Conservation (phyloP, 2,329 filamentous ascomycete species). For the Pseudogymnoascus verrucosus region DNA sequence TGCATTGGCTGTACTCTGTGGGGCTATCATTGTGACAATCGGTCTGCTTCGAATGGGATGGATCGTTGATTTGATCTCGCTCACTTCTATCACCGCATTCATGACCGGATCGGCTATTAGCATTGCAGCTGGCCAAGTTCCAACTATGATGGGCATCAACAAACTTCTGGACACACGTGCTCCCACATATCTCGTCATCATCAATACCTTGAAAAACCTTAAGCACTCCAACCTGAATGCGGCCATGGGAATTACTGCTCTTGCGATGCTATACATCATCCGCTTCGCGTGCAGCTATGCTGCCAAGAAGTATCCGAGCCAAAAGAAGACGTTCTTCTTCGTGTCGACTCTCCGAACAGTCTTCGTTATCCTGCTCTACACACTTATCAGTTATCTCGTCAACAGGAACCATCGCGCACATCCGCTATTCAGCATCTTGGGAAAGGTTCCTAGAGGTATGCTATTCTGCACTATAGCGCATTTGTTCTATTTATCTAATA, state of each 20-base stretch:
- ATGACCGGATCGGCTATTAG: constrained; percentile 94
- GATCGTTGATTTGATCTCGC: constrained; percentile 87
- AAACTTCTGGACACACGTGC: constrained; percentile 55
- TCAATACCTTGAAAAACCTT: constrained; percentile 71
- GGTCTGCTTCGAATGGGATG: constrained; percentile 76
- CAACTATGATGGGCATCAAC: constrained; percentile 70
- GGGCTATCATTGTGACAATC: constrained; percentile 67
- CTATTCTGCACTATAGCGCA: not conserved
- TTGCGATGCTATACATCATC: constrained; percentile 69
- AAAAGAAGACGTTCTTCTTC: constrained; percentile 78
- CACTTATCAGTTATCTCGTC: constrained; percentile 77
- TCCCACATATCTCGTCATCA: constrained; percentile 72
- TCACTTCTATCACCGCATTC: constrained; percentile 85
- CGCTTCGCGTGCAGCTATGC: constrained; percentile 55
- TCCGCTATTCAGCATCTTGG: constrained; percentile 67
- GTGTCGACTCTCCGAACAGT: constrained; percentile 81
- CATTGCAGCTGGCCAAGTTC: constrained; percentile 78
- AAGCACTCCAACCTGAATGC: constrained; percentile 65
- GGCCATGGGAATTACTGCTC: constrained; percentile 76
- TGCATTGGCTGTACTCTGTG: constrained; percentile 68
- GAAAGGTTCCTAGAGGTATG: constrained; percentile 65
- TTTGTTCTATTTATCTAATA: not conserved
- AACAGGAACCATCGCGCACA: constrained; percentile 60
- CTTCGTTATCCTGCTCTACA: constrained; percentile 88
- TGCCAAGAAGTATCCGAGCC: constrained; percentile 61